Conservation (phyloP, 2,329 filamentous ascomycete genomes). For the Penicillium sp. region DNA sequence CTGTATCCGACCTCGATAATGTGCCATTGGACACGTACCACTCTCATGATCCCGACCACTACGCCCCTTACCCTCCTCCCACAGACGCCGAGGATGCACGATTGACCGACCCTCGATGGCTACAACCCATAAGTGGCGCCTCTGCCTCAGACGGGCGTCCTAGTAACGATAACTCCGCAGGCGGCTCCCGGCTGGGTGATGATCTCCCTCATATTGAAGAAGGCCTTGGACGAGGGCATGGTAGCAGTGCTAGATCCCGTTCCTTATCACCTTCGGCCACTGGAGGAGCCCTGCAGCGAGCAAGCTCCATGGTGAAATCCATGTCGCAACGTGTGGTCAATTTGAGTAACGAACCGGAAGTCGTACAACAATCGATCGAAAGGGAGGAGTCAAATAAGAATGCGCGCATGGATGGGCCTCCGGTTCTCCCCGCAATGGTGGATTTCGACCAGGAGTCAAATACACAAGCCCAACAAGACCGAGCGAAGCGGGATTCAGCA, state of each 20-base stretch:
- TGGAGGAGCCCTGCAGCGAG: conserved; percentile 66
- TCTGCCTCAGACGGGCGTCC: conserved; percentile 47
- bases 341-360: conserved; percentile 87
- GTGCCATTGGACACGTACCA: conserved; percentile 34
- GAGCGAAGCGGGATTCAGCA: conserved; percentile 39
- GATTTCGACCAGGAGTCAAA: conserved; percentile 52
- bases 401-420: conserved; percentile 57
- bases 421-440: conserved; percentile 53
- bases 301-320: conserved; percentile 75
- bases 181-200: conserved; percentile 61
- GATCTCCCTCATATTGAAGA: conserved; percentile 64
- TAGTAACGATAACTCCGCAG: conserved; percentile 57
- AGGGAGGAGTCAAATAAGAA: conserved; percentile 59
- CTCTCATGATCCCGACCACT: conserved; percentile 54
- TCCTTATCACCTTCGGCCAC: conserved; percentile 68
- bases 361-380: conserved; percentile 72
- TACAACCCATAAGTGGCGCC: conserved; percentile 62
- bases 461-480: conserved; percentile 40
- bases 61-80: conserved; percentile 61
- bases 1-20: conserved; percentile 34
- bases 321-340: conserved; percentile 99
- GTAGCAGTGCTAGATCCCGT: conserved; percentile 43
- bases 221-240: conserved; percentile 56
- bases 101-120: conserved; percentile 59
- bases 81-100: conserved; percentile 57